Evolutionary conservation across 73 alveolate species (phyloP).

Genomic region (Tetrahymena borealis): DNA sequence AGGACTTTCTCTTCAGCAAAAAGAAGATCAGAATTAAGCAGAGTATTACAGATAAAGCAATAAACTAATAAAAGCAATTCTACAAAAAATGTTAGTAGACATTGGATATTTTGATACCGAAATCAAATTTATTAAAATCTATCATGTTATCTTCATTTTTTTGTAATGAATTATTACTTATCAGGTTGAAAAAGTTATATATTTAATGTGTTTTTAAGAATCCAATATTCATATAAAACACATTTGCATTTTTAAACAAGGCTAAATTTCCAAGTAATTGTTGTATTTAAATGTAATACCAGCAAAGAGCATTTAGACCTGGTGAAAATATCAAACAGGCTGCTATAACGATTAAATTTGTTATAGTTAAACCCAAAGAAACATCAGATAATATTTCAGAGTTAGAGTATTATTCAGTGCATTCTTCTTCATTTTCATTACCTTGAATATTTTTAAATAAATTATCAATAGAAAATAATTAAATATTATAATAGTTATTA

Average conservation of each 20-base stretch:
- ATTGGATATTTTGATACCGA: background rate
- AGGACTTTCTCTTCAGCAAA: background rate
- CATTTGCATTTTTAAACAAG: background rate
- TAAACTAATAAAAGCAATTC: background rate
- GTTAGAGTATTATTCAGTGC: background rate
- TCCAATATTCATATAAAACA: background rate
- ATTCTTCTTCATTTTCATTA: background rate
- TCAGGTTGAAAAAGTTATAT: background rate
- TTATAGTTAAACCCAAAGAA: background rate
- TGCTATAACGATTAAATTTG: background rate
- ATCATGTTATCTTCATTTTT: background rate
- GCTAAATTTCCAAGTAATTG: background rate
- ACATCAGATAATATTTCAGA: background rate
- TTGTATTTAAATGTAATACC: background rate
- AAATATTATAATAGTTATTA: too few species aligned
- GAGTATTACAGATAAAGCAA: background rate
- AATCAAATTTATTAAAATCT: background rate
- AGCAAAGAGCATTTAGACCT: background rate
- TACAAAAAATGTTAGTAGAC: background rate
- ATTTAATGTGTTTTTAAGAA: background rate
- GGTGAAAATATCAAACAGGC: background rate
- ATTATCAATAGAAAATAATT: too few species aligned
- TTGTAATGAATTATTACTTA: background rate
- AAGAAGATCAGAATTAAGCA: background rate
- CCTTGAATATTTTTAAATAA: background rate